Evolutionary conservation across 2,329 filamentous ascomycete species (phyloP), one percentile per base, ranked within the genome.

Genomic region (Pseudocercospora musae): DNA sequence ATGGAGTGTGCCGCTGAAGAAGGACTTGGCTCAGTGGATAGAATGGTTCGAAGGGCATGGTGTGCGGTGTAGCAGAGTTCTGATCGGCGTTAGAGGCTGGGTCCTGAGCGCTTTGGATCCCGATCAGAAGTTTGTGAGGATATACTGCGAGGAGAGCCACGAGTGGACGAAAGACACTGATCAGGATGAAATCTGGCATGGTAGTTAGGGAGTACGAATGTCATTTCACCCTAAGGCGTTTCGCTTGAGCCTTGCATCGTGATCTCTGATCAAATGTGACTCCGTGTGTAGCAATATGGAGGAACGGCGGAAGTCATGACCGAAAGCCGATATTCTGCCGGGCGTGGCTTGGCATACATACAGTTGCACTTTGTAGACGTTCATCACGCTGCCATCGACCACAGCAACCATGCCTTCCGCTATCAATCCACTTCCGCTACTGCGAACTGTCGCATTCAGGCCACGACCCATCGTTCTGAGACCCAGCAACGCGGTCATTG

Each of bases 361-460:
- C 7, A 31, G 15, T 40, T 40, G 15, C 15, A n/a, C 37, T 40
- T 40, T 40, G 37, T 40, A 40, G 37, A 40, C 37, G 15, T 40
- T 13, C 37, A 40, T 40, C 37, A 40, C 37, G 37, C 37, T 18
- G 37, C 44, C n/a, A 48, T 48, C 44, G 20, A 48, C 18, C 20
- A 25, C 18, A 48, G 20, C 44, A 25, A 52, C 29, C 20, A 69
- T 69, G 66, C 63, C 67, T 55, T 58, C 57, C 49, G 56, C 64
- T 29, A 61, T 67, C 57, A 67, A 66, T 44, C 59, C 64, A 29
- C 49, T 68, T n/a, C 64, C 67, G 10, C 59, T 66, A 25, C 55
- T 69, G 49, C 66, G 67, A 25, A 62, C 59, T 21, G 64, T 67
- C 57, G 62, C 62, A 15, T 64, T 69, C 29, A 60, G 70, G 54